Evolutionary conservation across 2,329 filamentous ascomycete genomes (phyloP).

Genomic region (Cladosporium sp.): DNA sequence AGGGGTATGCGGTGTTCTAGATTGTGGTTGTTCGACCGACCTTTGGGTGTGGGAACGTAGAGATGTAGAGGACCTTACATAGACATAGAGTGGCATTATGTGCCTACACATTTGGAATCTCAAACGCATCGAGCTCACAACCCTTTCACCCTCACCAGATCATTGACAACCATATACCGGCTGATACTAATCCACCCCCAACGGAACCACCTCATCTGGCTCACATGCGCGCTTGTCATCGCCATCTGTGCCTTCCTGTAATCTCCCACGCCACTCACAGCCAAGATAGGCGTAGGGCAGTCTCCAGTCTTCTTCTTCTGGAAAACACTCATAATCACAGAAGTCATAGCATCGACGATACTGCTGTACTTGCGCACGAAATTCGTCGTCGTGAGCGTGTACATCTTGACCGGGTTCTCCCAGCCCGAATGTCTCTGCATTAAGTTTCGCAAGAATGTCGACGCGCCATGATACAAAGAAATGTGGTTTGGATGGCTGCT

Average conservation of each 20-base stretch:
- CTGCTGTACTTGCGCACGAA: conserved; percentile 78
- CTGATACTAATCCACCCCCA: conserved; percentile 93
- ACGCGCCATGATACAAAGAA: conserved; percentile 80
- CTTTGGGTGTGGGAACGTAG: not conserved
- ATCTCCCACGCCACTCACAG: conserved; percentile 65
- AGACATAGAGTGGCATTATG: not conserved
- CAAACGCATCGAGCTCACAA: conserved; percentile 12
- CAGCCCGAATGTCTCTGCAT: conserved; percentile 64
- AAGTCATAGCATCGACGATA: conserved; percentile 73
- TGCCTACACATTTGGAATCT: not conserved
- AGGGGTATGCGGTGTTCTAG: conserved; percentile 15
- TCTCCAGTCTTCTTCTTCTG: conserved; percentile 53
- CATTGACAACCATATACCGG: conserved; percentile 94
- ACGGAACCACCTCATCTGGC: conserved; percentile 98
- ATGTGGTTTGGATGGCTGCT: conserved; percentile 93
- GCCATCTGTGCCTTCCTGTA: conserved; percentile 73
- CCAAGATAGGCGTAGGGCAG: conserved; percentile 61
- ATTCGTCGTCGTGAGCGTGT: conserved; percentile 74
- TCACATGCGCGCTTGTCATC: conserved; percentile 87
- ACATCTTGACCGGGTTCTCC: conserved; percentile 75
- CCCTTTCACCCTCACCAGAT: conserved; percentile 64
- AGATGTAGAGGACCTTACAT: no score
- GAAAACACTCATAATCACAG: conserved; percentile 60
- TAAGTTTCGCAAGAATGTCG: conserved; percentile 67
- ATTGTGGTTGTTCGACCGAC: not conserved